phyloP scores from a whole-genome alignment of 768 basidiomycete genomes.

The Aureoboletus auriporus region DNA sequence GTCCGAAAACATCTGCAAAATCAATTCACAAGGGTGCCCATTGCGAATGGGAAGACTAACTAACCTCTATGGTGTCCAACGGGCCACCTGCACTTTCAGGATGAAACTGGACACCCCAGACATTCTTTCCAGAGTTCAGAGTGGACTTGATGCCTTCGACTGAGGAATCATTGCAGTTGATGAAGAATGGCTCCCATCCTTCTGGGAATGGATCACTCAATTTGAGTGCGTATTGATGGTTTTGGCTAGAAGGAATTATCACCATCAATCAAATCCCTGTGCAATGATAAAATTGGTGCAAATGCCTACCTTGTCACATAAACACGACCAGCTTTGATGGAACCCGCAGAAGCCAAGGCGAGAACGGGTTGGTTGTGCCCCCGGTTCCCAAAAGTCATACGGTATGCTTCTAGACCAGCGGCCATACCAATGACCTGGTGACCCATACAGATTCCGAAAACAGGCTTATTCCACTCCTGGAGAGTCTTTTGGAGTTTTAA shows the following conservation, averaged over 20 bases:
- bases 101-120: slow-evolving; percentile 99
- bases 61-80: slow-evolving; percentile 93
- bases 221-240: slow-evolving; percentile 97
- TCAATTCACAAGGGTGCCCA: neutral
- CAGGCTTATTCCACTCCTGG: slow-evolving; percentile 85
- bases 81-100: slow-evolving; percentile 99
- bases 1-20: slow-evolving; percentile 84
- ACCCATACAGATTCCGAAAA: slow-evolving; percentile 99
- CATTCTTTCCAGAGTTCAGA: slow-evolving; percentile 76
- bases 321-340: slow-evolving; percentile 92
- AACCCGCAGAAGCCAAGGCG: slow-evolving; percentile 88
- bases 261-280: slow-evolving; percentile 1
- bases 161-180: slow-evolving; percentile 98
- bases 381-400: slow-evolving; percentile 99
- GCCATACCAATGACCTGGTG: slow-evolving; percentile 98
- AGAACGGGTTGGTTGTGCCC: slow-evolving; percentile 99
- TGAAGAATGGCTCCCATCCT: slow-evolving; percentile 99
- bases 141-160: slow-evolving; percentile 99
- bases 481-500: slow-evolving; percentile 77
- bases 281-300: neutral
- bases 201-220: slow-evolving; percentile 92
- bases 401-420: slow-evolving; percentile 91
- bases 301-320: slow-evolving; percentile 82
- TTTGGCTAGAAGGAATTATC: slow-evolving; percentile 58
- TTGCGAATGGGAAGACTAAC: slow-evolving; percentile 14